These are phyloP conservation scores for Fusarium cyanostomum DNA, from an alignment of 2,329 filamentous ascomycete genomes.

Conservation along the genomic window DNA sequence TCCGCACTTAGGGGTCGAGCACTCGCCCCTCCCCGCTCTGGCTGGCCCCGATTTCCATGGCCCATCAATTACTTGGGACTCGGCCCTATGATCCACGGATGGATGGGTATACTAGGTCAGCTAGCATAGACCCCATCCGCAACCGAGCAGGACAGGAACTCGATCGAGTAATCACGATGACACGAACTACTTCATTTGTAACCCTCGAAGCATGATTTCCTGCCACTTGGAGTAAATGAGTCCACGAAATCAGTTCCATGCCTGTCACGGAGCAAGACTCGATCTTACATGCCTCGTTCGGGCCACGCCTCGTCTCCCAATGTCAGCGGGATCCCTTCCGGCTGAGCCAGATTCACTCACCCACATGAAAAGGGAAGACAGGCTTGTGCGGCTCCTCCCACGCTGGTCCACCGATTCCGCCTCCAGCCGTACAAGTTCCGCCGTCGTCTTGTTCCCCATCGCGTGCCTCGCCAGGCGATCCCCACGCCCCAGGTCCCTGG, in stretches of 20 bases:
- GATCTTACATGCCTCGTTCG: not conserved
- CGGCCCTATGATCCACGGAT: not conserved
- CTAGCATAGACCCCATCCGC: too few relatives aligned
- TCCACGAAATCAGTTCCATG: not conserved
- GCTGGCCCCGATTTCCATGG: not conserved
- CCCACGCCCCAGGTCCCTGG: too few relatives aligned
- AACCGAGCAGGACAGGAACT: not conserved
- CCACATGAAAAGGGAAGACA: not conserved
- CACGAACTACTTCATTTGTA: constrained; percentile 12
- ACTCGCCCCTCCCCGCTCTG: too few relatives aligned
- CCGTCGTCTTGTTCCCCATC: not conserved
- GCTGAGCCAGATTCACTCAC: not conserved
- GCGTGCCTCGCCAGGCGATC: not conserved
- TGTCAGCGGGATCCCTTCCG: not conserved
- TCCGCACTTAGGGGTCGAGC: not conserved
- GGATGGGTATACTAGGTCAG: not conserved
- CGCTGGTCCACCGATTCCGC: not conserved
- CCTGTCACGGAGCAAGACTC: not conserved
- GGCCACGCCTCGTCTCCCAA: not conserved
- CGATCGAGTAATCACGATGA: constrained; percentile 1
- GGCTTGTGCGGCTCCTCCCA: not conserved
- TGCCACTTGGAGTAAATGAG: not conserved
- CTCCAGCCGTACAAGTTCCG: too few relatives aligned
- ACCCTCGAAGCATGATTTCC: not conserved
- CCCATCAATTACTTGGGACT: not conserved